Evolutionary conservation across 106 monocot genomes (phyloP).

Genomic region (Vanilla planifolia): DNA sequence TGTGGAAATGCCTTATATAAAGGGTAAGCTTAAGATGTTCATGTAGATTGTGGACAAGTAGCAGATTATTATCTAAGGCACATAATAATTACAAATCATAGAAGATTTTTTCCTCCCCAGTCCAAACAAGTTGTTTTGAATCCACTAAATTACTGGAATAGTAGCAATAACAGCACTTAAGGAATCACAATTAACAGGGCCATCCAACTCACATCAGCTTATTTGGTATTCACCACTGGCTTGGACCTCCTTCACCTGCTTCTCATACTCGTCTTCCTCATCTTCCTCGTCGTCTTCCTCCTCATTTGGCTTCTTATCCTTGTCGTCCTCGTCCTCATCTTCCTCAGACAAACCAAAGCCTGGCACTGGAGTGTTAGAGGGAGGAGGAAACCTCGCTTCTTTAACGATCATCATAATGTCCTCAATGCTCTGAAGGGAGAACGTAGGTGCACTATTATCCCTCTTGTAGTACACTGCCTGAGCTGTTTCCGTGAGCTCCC

Average conservation of each 20-base stretch:
- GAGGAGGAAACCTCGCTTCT: slow-evolving; percentile 35
- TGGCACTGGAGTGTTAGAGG: slow-evolving; percentile 11
- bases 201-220: too few relatives aligned
- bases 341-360: slow-evolving; percentile 41
- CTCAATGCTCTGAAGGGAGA: slow-evolving; percentile 34
- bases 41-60: too few relatives aligned
- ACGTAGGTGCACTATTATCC: slow-evolving; percentile 23
- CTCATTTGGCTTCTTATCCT: slow-evolving; percentile 11
- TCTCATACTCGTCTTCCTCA: slow-evolving; percentile 37
- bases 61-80: too few relatives aligned
- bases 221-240: slow-evolving; percentile 39
- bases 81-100: too few relatives aligned
- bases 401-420: slow-evolving; percentile 62
- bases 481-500: slow-evolving; percentile 30
- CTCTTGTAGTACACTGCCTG: slow-evolving; percentile 52
- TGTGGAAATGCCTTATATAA: too few relatives aligned
- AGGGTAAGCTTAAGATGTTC: too few relatives aligned
- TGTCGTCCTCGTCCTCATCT: slow-evolving; percentile 51
- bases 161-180: too few relatives aligned
- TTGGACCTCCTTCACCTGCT: slow-evolving; percentile 34
- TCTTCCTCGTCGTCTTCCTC: slow-evolving; percentile 15
- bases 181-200: too few relatives aligned
- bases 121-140: too few relatives aligned
- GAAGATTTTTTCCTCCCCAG: too few relatives aligned
- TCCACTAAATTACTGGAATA: too few relatives aligned